Percentiles rank a stretch among this genome's conserved stretches.
Conservation (phyloP, 768 basidiomycete species). For the Tricholomella constricta region DNA sequence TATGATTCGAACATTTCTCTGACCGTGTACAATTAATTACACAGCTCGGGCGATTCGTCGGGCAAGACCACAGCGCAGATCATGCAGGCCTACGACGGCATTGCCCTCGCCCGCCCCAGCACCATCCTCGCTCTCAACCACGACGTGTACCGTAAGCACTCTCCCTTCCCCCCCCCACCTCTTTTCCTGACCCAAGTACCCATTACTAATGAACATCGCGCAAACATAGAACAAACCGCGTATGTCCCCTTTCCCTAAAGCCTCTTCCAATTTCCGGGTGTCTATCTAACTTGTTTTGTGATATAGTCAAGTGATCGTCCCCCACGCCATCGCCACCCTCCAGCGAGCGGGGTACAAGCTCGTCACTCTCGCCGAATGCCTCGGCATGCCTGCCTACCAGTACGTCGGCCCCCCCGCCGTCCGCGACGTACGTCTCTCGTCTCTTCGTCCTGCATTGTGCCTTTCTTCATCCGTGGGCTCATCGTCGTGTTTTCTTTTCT, state of each 20-base stretch:
- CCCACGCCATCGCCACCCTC: constrained; percentile 36
- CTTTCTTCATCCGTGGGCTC: background rate
- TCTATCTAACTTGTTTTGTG: background rate
- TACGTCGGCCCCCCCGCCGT: constrained; percentile 25
- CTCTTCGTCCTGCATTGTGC: background rate
- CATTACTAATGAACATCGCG: background rate
- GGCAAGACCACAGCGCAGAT: constrained; percentile 31
- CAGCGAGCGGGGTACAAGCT: constrained; percentile 39
- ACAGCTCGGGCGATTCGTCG: constrained; percentile 38
- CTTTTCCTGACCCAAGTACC: background rate
- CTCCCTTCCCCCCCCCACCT: background rate
- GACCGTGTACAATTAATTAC: background rate
- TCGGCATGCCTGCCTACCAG: constrained; percentile 35
- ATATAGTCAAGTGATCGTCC: constrained; percentile 32
- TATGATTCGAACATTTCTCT: background rate
- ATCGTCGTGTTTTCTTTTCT: background rate
- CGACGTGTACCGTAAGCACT: constrained; percentile 30
- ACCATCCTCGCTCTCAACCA: constrained; percentile 41
- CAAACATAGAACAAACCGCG: constrained; percentile 22
- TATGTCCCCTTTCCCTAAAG: background rate
- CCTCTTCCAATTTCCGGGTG: background rate
- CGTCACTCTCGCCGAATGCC: constrained; percentile 41
- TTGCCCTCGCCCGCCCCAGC: constrained; percentile 26
- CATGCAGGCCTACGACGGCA: constrained; percentile 27
- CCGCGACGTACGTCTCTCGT: constrained; percentile 30